These are phyloP conservation scores for Pichia sp. DNA, from an alignment of 1,139 yeast species.

Conservation along the genomic window DNA sequence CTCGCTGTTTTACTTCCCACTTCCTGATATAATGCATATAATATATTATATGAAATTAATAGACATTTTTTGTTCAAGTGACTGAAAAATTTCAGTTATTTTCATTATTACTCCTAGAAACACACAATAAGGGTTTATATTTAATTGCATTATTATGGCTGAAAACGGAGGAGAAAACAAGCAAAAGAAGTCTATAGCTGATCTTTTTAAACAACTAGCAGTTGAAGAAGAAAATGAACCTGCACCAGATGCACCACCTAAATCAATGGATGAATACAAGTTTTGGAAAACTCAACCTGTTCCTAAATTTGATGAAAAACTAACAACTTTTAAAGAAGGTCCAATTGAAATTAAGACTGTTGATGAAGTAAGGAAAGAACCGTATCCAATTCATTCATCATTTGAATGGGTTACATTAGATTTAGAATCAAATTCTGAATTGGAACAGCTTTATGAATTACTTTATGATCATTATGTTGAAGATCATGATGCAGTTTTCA, in stretches of 20 bases:
- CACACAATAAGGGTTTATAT: background rate
- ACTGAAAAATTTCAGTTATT: too few species aligned
- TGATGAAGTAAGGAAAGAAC: conserved; percentile 61
- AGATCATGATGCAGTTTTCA: conserved; percentile 83
- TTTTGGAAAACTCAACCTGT: conserved; percentile 99
- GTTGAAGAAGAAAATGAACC: conserved; percentile 46
- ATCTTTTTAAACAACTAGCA: conserved; percentile 43
- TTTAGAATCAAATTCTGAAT: conserved; percentile 48
- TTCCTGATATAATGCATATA: too few species aligned
- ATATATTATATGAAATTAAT: too few species aligned
- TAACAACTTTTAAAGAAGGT: conserved; percentile 58
- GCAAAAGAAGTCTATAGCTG: conserved; percentile 37
- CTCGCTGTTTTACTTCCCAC: too few species aligned
- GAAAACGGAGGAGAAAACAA: conserved; percentile 8
- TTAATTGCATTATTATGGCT: conserved; percentile 2
- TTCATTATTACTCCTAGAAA: too few species aligned
- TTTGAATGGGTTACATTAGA: conserved; percentile 89
- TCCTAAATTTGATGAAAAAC: conserved; percentile 58
- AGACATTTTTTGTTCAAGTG: too few species aligned
- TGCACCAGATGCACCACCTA: conserved; percentile 34
- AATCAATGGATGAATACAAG: conserved; percentile 83
- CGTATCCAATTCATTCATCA: conserved; percentile 65
- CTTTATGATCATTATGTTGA: conserved; percentile 90
- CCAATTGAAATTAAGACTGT: conserved; percentile 76
- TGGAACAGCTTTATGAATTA: conserved; percentile 70